These are phyloP conservation scores for Ganoderma sinense DNA, from an alignment of 1,284 basidiomycete species.

Conservation along the genomic window DNA sequence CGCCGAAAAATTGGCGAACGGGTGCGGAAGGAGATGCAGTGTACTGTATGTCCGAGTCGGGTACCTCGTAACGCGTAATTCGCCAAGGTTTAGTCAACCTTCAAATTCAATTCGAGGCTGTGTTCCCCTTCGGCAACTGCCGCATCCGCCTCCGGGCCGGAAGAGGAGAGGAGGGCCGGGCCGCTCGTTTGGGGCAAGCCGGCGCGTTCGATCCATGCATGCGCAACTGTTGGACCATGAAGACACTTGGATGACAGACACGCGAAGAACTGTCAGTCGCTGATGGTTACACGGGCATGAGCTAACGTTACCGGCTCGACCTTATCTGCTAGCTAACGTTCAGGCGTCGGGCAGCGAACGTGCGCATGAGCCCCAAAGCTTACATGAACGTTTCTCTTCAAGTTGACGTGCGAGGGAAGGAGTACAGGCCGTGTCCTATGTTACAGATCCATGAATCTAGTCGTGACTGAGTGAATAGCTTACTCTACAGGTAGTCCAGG, in stretches of 20 bases:
- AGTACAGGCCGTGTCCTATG: background rate
- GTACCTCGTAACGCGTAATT: no score
- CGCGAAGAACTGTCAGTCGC: background rate
- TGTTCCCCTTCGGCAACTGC: background rate
- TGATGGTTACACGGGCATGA: accelerated
- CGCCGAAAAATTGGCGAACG: background rate
- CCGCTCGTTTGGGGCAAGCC: no score
- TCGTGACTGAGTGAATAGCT: background rate
- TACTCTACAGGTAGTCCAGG: slow-evolving; percentile 2
- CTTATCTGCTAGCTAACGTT: background rate
- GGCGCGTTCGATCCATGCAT: no score
- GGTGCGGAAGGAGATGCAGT: background rate
- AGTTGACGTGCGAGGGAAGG: background rate
- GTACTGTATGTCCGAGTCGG: no score
- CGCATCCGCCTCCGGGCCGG: no score
- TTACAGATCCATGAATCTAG: background rate
- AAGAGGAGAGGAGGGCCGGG: no score
- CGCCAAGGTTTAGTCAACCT: background rate
- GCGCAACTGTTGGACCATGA: no score
- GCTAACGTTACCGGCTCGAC: background rate
- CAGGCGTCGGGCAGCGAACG: background rate
- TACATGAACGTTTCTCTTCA: no score
- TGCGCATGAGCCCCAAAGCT: background rate
- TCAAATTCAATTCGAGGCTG: background rate
- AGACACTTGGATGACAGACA: no score